Conservation (phyloP, 331 rosid species). For the Quercus tomentella region DNA sequence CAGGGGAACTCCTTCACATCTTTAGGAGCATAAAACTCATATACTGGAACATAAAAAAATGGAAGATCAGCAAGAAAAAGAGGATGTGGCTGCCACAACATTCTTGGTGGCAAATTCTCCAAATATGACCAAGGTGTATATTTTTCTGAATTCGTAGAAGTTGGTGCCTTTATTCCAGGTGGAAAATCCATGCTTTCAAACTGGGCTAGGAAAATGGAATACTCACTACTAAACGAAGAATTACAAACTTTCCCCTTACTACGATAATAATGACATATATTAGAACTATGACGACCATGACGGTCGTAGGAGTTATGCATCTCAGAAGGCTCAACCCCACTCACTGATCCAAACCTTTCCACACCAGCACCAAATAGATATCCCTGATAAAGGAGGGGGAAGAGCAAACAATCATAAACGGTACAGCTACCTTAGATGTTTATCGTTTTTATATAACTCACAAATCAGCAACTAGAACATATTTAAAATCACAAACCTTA, state of each 20-base stretch:
- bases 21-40: slow-evolving; percentile 26
- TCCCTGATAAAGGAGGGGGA: slow-evolving; percentile 35
- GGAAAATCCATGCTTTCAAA: slow-evolving; percentile 76
- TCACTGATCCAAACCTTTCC: slow-evolving; percentile 35
- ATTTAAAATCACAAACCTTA: slow-evolving; percentile 42
- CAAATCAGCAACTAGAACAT: slow-evolving; percentile 9
- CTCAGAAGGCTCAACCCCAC: slow-evolving; percentile 39
- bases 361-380: slow-evolving; percentile 23
- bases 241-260: too few species aligned
- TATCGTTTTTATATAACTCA: neutral
- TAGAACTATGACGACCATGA: slow-evolving; percentile 44
- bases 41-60: slow-evolving; percentile 25
- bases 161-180: slow-evolving; percentile 75
- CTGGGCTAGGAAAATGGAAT: slow-evolving; percentile 59
- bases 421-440: neutral
- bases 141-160: slow-evolving; percentile 23
- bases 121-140: too few species aligned
- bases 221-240: slow-evolving; percentile 19
- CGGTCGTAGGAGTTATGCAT: slow-evolving; percentile 39
- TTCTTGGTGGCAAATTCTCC: too few species aligned
- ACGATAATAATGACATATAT: slow-evolving; percentile 1
- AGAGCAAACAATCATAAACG: neutral
- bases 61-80: slow-evolving; percentile 5
- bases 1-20: slow-evolving; percentile 25
- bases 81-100: slow-evolving; percentile 42